Evolutionary conservation across 2,329 filamentous ascomycete species (phyloP), one percentile per base, ranked within the genome.

Genomic region (Elsinoe australis): DNA sequence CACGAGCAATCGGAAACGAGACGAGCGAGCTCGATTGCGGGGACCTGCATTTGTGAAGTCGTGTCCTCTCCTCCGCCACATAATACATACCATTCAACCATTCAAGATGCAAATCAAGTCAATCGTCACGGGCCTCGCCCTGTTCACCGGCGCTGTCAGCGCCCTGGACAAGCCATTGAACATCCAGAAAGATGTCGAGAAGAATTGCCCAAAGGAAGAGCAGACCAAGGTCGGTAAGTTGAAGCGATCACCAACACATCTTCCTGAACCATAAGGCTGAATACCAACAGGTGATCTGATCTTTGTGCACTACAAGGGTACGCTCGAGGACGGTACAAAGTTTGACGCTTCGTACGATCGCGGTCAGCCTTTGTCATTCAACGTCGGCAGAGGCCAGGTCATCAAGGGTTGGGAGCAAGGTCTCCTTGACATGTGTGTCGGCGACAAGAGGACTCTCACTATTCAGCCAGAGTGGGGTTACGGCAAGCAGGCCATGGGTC

Each of bases 331-430:
- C 54, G 90, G 88, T 63, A 66, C 61, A 56, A 68, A 71, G 50
- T 69, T 69, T 58, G 66, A 70, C 56, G 65, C 67, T 49, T 68
- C 64, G 65, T 94, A 94, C 71, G 83, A 94, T 62, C 82, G 90
- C 50, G 80, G 81, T 49, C 67, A 71, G 52, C 92, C 92, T 3
- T 76, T 98, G 60, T 71, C 65, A 58, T 96, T 98, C 71, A 79
- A 74, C 54, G 73, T 98, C 35, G 92, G 90, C 50, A 71, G 74
- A 48, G 89, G 90, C 36, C 80, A 85, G 65, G 92, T 96, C 51
- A 98, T 98, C 69, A 88, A 92, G 73, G 90, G 90, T 61, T 95
- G 89, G 89, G 90, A 96, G 60, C 72, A 94, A 63, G 90, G 90
- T 46, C 38, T 96, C 18, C 64, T 94, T 36, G 87, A 89, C 62